Conservation (phyloP, 176 grass and related monocot species). For the Triticum urartu region DNA sequence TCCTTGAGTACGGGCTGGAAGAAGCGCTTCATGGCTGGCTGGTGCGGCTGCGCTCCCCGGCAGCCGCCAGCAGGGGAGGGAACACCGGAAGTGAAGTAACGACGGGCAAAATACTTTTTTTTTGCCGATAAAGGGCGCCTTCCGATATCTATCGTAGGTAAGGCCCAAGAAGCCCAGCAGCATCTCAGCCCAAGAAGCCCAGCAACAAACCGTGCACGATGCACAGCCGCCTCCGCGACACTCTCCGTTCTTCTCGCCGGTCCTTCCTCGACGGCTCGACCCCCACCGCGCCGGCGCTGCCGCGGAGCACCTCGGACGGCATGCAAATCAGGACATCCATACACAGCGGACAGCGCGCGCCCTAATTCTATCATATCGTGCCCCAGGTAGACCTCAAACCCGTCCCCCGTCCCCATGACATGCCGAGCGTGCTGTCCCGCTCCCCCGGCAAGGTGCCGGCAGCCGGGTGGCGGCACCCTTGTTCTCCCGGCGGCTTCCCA, state of each 20-base stretch:
- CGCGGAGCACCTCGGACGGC: neutral
- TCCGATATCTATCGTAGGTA: no score
- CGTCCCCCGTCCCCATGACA: neutral
- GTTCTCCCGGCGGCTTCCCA: neutral
- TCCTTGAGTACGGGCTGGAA: slow-evolving; percentile 92
- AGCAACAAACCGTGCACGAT: no score
- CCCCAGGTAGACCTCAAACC: no score
- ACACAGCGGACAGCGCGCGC: neutral
- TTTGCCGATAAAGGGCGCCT: no score
- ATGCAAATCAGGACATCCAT: neutral
- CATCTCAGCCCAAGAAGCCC: neutral
- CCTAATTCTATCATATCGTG: no score
- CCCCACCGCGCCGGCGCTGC: neutral
- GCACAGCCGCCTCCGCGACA: no score
- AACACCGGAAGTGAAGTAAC: neutral
- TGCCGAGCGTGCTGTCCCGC: neutral
- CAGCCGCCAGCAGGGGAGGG: neutral
- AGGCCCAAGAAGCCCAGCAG: neutral
- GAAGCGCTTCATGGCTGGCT: slow-evolving; percentile 79
- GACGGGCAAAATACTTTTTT: no score
- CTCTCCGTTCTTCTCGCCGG: no score
- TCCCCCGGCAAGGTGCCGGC: neutral
- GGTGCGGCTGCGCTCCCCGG: neutral
- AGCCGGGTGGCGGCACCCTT: neutral
- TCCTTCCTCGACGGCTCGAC: no score